Base-by-base conservation (phyloP, 345 rosid species). In the Schrenkiella parvula region DNA sequence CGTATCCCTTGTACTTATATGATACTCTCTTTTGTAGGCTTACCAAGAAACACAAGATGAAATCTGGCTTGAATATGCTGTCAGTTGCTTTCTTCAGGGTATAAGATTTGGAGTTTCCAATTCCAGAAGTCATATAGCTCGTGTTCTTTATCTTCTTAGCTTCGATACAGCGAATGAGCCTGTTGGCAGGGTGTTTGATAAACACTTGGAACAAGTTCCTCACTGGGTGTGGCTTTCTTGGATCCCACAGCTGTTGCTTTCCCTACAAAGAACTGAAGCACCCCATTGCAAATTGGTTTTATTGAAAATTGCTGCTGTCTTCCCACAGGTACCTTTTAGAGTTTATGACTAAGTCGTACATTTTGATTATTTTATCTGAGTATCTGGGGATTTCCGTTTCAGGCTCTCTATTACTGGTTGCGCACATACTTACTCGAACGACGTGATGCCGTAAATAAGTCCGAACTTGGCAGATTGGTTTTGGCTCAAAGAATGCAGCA, bases 201-300 rank as follows among this genome's bases (percentile, higher is more conserved):
- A 89, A 80, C 88, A 85, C 73, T 80, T 87, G 74, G 99, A 95
- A 46, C 99, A 95, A 81, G 88, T 89, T 66, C 99, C 99, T 15
- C 87, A 89, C 78, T 95, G 99, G 99, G 93, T 89, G 57, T 95
- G 99, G 99, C 98, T 91, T 80, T 83, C 95, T 70, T 95, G 98
- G 99, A 89, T 95, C 74, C 99, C 97, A 1, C 99, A 95, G 81
- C 79, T 95, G 32, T 82, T 95, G 75, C 95, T 95, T 74, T 95
- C 99, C 76, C 81, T 95, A 77, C 99, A 91, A 87, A 87, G 99
- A 85, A 78, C 88, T n/a, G 98, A 95, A 81, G 98, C 98, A 69
- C 88, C 99, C 67, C 99, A 91, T 69, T 86, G 98, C 87, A 95
- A 95, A 89, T 89, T 88, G 71, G 97, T 91, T 60, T 88, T 95